Percentiles rank a stretch among this genome's conserved stretches.
Evolutionary conservation across 495 filamentous ascomycete species (phyloP).

Genomic region (Evansstolkia leycettana): DNA sequence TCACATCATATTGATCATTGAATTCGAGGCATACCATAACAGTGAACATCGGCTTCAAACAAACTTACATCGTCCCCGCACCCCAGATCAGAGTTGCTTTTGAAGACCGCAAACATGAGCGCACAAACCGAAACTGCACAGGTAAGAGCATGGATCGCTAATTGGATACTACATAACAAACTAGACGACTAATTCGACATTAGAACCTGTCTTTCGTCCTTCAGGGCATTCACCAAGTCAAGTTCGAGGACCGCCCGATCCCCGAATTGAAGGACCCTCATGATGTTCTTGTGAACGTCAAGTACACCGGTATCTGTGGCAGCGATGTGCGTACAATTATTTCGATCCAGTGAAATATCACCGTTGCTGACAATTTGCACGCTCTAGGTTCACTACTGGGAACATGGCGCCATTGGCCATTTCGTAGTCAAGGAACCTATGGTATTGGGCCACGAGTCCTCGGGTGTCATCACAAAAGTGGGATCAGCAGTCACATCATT

Average conservation of each 20-base stretch:
- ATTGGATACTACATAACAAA: neutral
- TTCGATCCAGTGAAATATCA: neutral
- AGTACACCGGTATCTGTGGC: slow-evolving; percentile 85
- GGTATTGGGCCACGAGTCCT: slow-evolving; percentile 88
- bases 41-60: no score
- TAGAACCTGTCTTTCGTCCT: slow-evolving; percentile 87
- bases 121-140: slow-evolving; percentile 10
- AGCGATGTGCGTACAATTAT: slow-evolving; percentile 48
- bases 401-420: slow-evolving; percentile 67
- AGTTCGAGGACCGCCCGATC: slow-evolving; percentile 63
- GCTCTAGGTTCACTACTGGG: slow-evolving; percentile 70
- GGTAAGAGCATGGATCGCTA: slow-evolving; percentile 5
- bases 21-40: no score
- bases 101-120: slow-evolving; percentile 5
- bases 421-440: slow-evolving; percentile 76
- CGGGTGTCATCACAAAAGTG: slow-evolving; percentile 57
- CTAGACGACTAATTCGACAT: no score
- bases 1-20: no score
- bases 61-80: no score
- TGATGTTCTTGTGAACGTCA: slow-evolving; percentile 72
- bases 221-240: slow-evolving; percentile 56
- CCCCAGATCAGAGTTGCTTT: no score
- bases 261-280: slow-evolving; percentile 52
- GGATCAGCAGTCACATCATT: slow-evolving; percentile 39
- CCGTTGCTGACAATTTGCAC: neutral